phyloP scores from a whole-genome alignment of 2,329 filamentous ascomycete genomes.

The Metarhizium anisopliae region DNA sequence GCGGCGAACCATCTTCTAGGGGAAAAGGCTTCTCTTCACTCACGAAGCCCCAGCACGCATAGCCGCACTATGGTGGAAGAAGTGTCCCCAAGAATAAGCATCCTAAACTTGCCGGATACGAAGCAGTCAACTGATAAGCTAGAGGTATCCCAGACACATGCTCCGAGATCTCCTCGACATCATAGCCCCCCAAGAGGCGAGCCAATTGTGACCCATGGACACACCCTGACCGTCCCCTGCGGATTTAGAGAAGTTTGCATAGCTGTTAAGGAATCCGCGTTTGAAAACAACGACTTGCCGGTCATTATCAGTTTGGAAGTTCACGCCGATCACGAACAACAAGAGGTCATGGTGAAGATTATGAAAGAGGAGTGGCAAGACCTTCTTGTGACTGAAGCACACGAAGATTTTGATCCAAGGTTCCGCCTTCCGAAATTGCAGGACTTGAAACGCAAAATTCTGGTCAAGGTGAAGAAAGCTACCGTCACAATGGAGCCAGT shows the following conservation, averaged over 20 bases:
- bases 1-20: slow-evolving; percentile 17
- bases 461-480: slow-evolving; percentile 69
- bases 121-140: slow-evolving; percentile 26
- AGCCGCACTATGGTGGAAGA: slow-evolving; percentile 21
- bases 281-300: slow-evolving; percentile 65
- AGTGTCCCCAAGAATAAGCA: slow-evolving; percentile 21
- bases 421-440: slow-evolving; percentile 59
- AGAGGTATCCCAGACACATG: slow-evolving; percentile 16
- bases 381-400: slow-evolving; percentile 55
- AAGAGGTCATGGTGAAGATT: slow-evolving; percentile 86
- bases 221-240: slow-evolving; percentile 78
- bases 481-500: slow-evolving; percentile 22
- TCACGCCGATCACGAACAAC: slow-evolving; percentile 72
- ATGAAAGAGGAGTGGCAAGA: slow-evolving; percentile 84
- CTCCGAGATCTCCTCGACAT: slow-evolving; percentile 1
- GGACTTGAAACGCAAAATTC: slow-evolving; percentile 68
- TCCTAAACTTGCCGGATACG: slow-evolving; percentile 16
- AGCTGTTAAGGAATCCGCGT: slow-evolving; percentile 70
- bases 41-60: slow-evolving; percentile 30
- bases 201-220: slow-evolving; percentile 73
- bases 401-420: slow-evolving; percentile 40
- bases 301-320: slow-evolving; percentile 91
- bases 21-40: slow-evolving; percentile 22
- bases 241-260: slow-evolving; percentile 80
- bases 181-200: slow-evolving; percentile 40